Percentiles rank a stretch among this genome's conserved stretches.
Conservation (phyloP, 768 basidiomycete genomes). For the Rubroboletus pulcherrimus region DNA sequence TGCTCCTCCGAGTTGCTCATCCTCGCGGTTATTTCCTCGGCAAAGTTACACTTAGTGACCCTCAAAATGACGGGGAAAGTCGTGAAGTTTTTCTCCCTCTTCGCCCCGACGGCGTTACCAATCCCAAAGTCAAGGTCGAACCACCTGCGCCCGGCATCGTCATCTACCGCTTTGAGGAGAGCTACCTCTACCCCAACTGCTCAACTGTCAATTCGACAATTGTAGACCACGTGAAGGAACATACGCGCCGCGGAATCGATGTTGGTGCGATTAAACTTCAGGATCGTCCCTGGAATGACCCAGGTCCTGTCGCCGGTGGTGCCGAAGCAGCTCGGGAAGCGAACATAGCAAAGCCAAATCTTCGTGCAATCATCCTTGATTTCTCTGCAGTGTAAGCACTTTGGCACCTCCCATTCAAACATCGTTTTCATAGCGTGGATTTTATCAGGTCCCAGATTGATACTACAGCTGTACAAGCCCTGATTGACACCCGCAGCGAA, state of each 20-base stretch:
- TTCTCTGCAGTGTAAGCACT: slow-evolving; percentile 68
- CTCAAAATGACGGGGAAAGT: slow-evolving; percentile 30
- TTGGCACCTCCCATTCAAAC: neutral
- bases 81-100: slow-evolving; percentile 88
- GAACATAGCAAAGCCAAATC: slow-evolving; percentile 55
- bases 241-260: slow-evolving; percentile 75
- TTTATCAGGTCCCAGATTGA: slow-evolving; percentile 74
- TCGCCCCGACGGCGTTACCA: slow-evolving; percentile 53
- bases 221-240: slow-evolving; percentile 75
- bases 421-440: neutral
- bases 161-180: slow-evolving; percentile 90
- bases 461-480: slow-evolving; percentile 85
- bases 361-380: slow-evolving; percentile 89
- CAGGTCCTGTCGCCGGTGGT: slow-evolving; percentile 58
- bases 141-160: slow-evolving; percentile 84
- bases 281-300: slow-evolving; percentile 94
- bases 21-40: slow-evolving; percentile 92
- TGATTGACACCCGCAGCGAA: slow-evolving; percentile 83
- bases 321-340: slow-evolving; percentile 44
- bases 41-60: slow-evolving; percentile 57
- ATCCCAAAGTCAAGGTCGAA: slow-evolving; percentile 65
- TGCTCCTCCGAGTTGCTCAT: slow-evolving; percentile 82
- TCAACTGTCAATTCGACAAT: slow-evolving; percentile 65
- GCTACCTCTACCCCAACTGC: slow-evolving; percentile 81
- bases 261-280: slow-evolving; percentile 55